Evolutionary conservation across 805 yeast genomes (phyloP).

Genomic region (Yarrowia sp.): DNA sequence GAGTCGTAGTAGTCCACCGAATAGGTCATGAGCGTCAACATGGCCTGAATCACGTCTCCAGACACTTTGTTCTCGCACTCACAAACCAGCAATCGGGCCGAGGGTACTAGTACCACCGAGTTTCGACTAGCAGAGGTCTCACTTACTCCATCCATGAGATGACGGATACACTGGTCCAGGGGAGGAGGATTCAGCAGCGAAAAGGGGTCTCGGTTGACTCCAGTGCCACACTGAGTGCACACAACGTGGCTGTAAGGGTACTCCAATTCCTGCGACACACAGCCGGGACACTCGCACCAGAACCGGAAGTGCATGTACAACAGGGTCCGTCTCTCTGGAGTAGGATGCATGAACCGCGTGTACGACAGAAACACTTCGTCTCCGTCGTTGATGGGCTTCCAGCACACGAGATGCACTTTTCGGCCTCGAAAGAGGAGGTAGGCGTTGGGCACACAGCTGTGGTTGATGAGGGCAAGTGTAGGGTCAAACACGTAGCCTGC

Average conservation of each 20-base stretch:
- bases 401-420: not conserved
- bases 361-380: slow-evolving; percentile 11
- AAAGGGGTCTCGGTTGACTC: not conserved
- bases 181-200: not conserved
- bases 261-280: not conserved
- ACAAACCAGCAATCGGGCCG: not conserved
- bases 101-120: not conserved
- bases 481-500: slow-evolving; percentile 11
- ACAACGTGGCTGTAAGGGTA: not conserved
- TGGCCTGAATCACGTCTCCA: not conserved
- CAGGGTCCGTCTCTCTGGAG: not conserved
- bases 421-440: not conserved
- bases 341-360: not conserved
- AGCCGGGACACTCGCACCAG: slow-evolving; percentile 10
- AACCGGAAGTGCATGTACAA: slow-evolving; percentile 15
- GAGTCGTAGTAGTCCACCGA: not conserved
- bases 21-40: not conserved
- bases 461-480: not conserved
- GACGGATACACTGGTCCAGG: not conserved
- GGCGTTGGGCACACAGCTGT: slow-evolving; percentile 10
- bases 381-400: slow-evolving; percentile 1
- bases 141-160: not conserved
- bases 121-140: not conserved
- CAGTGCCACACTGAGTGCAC: not conserved
- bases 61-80: not conserved